Conservation (phyloP, 2,329 filamentous ascomycete species). For the Fusarium mangiferae region DNA sequence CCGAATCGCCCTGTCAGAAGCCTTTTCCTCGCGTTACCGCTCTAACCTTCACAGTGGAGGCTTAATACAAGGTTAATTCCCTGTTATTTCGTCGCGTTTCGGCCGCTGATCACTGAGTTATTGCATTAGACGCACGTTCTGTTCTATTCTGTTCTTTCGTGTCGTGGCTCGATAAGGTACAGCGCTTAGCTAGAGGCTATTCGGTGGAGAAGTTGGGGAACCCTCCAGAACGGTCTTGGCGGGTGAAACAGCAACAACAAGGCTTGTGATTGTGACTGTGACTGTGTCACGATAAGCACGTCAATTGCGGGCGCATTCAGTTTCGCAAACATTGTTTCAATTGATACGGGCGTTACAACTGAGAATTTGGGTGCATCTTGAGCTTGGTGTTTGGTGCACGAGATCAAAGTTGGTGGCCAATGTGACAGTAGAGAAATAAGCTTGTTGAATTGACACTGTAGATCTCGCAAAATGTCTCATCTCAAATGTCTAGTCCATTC, state of each 20-base stretch:
- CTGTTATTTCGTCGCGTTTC: neutral
- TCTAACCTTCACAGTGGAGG: accelerated
- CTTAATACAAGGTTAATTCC: neutral
- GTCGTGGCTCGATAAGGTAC: neutral
- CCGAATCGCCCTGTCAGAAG: neutral
- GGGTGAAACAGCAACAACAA: neutral
- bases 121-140: neutral
- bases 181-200: neutral
- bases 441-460: neutral
- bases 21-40: neutral
- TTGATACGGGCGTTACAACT: neutral
- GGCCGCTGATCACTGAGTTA: accelerated
- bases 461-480: neutral
- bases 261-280: neutral
- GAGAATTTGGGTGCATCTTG: neutral
- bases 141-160: neutral
- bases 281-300: neutral
- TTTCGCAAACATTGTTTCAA: neutral
- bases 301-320: neutral
- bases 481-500: neutral
- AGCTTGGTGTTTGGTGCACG: neutral
- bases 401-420: neutral
- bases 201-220: slow-evolving; percentile 8
- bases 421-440: neutral
- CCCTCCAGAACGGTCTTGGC: neutral